Evolutionary conservation across 208 protist species (phyloP).

Genomic region (Acanthamoeba healyi): DNA sequence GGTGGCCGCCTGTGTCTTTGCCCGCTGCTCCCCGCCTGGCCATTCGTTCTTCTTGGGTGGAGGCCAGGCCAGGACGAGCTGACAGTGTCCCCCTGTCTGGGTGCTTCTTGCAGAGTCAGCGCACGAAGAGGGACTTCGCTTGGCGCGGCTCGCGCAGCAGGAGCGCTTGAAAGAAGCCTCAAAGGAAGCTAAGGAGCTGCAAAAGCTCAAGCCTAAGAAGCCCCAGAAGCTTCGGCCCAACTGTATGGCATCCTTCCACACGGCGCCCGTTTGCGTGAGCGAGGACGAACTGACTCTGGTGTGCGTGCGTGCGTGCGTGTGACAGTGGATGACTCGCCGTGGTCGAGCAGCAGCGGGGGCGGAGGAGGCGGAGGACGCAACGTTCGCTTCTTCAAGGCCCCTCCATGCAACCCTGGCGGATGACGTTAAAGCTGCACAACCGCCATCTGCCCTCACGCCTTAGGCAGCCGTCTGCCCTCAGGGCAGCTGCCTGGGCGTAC

Average conservation of each 20-base stretch:
- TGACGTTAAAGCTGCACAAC: slow-evolving; percentile 51
- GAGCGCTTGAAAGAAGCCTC: slow-evolving; percentile 21
- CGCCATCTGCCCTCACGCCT: neutral
- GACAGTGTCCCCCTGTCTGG: too few species aligned
- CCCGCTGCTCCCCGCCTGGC: too few species aligned
- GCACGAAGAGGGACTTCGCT: neutral
- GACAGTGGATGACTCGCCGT: slow-evolving; percentile 12
- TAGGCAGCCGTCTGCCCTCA: neutral
- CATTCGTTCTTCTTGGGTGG: too few species aligned
- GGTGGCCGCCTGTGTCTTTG: too few species aligned
- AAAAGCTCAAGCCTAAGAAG: slow-evolving; percentile 5
- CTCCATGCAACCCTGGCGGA: slow-evolving; percentile 31
- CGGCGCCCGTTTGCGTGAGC: too few species aligned
- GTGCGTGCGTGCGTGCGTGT: neutral
- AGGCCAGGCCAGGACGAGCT: too few species aligned
- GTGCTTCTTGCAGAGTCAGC: neutral
- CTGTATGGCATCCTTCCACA: neutral
- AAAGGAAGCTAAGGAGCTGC: slow-evolving; percentile 11
- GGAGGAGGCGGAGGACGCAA: neutral
- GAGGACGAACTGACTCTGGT: neutral
- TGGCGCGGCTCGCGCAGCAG: slow-evolving; percentile 24
- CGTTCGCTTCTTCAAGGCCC: slow-evolving; percentile 28
- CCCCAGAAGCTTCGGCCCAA: slow-evolving; percentile 2
- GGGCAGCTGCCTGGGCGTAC: neutral
- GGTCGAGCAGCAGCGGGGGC: slow-evolving; percentile 22